These are phyloP conservation scores for Nemania bipapillata DNA, from an alignment of 2,329 filamentous ascomycete species.

Conservation along the genomic window DNA sequence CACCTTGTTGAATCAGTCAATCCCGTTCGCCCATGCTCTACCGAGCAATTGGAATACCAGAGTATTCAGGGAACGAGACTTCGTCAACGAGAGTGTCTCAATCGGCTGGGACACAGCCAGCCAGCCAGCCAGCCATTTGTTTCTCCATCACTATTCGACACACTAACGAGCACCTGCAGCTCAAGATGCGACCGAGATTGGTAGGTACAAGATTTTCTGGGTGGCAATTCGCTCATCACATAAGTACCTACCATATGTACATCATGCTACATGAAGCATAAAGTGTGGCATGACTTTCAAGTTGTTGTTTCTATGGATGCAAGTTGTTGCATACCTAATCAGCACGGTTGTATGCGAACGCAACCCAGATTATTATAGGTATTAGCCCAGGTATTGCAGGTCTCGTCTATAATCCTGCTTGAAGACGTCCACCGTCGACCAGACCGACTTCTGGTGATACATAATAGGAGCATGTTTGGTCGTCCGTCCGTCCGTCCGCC, in stretches of 20 bases:
- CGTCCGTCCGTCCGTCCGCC: too few relatives aligned
- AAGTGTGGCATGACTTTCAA: conserved; percentile 23
- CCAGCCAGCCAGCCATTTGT: conserved; percentile 24
- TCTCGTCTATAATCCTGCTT: conserved; percentile 10
- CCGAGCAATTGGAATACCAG: conserved; percentile 23
- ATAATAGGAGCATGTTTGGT: neutral
- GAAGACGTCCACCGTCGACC: neutral
- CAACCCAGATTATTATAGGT: conserved; percentile 16
- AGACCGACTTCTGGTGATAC: conserved; percentile 8
- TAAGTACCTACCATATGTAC: conserved; percentile 14
- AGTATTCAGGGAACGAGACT: conserved; percentile 24
- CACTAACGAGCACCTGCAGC: conserved; percentile 35
- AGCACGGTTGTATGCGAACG: conserved; percentile 14
- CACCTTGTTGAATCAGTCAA: conserved; percentile 24
- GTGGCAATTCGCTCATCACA: conserved; percentile 31
- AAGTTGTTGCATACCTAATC: conserved; percentile 13
- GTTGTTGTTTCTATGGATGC: conserved; percentile 13
- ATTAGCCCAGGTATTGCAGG: neutral
- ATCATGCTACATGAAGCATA: conserved; percentile 29
- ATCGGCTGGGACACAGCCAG: conserved; percentile 15
- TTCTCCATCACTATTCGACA: conserved; percentile 28
- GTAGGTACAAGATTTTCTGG: conserved; percentile 27
- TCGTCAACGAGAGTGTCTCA: conserved; percentile 32
- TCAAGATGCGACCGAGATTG: conserved; percentile 26
- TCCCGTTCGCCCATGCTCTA: conserved; percentile 25